A percentile compares a stretch with the other conserved stretches of the same genome.
These are phyloP conservation scores for Suillus americanus DNA, from an alignment of 768 basidiomycete species.

Conservation along the genomic window DNA sequence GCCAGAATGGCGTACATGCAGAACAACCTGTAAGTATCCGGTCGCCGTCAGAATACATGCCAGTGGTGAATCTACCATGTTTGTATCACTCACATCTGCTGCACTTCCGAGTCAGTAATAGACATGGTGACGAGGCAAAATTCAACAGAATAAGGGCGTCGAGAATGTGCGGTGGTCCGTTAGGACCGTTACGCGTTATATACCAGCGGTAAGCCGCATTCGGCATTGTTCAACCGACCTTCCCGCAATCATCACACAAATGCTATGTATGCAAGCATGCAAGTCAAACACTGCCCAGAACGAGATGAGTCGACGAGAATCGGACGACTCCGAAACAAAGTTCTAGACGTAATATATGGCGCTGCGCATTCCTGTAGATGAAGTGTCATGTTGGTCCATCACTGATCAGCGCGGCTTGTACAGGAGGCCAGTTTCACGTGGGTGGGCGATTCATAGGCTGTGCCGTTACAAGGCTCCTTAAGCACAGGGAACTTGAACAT, in stretches of 20 bases:
- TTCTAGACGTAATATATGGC: not conserved
- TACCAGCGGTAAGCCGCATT: not conserved
- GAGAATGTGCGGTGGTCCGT: not conserved
- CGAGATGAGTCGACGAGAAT: not conserved
- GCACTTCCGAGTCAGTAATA: constrained; percentile 1
- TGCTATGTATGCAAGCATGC: not conserved
- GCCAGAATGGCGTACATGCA: not conserved
- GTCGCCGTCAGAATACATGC: not conserved
- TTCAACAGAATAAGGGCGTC: not conserved
- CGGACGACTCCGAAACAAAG: not conserved
- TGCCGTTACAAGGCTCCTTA: not conserved
- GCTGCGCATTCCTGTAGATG: not conserved
- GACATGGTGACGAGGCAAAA: not conserved
- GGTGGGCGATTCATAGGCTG: not conserved
- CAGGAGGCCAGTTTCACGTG: not conserved
- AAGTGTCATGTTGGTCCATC: not conserved
- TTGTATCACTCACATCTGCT: not conserved
- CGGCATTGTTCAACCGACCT: not conserved
- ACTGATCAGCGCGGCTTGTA: not conserved
- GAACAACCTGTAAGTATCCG: not conserved
- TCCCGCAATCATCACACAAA: not conserved
- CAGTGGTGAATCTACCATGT: not conserved
- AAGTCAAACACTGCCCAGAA: not conserved
- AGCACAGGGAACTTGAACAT: not conserved
- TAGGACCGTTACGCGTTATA: not conserved